Evolutionary conservation across 1,284 basidiomycete genomes (phyloP).

Genomic region (Moesziomyces sp.): DNA sequence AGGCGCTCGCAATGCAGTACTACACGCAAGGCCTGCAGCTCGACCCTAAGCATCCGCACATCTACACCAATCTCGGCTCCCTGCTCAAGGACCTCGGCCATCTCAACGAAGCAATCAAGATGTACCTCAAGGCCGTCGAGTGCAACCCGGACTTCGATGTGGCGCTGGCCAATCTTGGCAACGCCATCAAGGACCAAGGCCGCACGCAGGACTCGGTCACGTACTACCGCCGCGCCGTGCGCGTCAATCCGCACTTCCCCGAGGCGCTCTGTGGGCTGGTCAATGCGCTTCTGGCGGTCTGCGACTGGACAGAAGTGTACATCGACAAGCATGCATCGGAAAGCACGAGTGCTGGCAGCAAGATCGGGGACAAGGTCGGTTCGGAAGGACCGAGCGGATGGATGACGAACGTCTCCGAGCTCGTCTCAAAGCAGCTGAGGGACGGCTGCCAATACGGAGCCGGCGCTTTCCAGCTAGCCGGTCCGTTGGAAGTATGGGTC

Average conservation of each 20-base stretch:
- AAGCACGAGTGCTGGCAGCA: conserved; percentile 1
- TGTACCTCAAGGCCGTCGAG: conserved; percentile 72
- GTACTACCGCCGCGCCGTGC: conserved; percentile 73
- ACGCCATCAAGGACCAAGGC: conserved; percentile 72
- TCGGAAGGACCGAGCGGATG: conserved; percentile 62
- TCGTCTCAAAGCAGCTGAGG: conserved; percentile 72
- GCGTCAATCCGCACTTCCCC: conserved; percentile 72
- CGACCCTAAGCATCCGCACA: conserved; percentile 74
- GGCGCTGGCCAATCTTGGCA: conserved; percentile 75
- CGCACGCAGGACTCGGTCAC: conserved; percentile 72
- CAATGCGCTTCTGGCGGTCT: conserved; percentile 73
- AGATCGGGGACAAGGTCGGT: background rate
- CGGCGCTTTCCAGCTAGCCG: conserved; percentile 68
- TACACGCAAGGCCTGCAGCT: conserved; percentile 73
- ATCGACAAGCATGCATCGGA: conserved; percentile 11
- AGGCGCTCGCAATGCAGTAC: conserved; percentile 72
- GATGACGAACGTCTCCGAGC: conserved; percentile 71
- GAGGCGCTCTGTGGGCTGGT: conserved; percentile 75
- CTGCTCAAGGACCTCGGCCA: conserved; percentile 75
- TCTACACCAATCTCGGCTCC: conserved; percentile 75
- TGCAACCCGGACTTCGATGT: conserved; percentile 74
- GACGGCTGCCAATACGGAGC: conserved; percentile 70
- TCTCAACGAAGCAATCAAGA: conserved; percentile 72
- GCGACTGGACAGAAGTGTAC: conserved; percentile 72
- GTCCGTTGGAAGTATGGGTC: conserved; percentile 71